Percentiles rank a stretch among this genome's conserved stretches.
Conservation (phyloP, 2,329 filamentous ascomycete genomes). For the Colletotrichum sp. region DNA sequence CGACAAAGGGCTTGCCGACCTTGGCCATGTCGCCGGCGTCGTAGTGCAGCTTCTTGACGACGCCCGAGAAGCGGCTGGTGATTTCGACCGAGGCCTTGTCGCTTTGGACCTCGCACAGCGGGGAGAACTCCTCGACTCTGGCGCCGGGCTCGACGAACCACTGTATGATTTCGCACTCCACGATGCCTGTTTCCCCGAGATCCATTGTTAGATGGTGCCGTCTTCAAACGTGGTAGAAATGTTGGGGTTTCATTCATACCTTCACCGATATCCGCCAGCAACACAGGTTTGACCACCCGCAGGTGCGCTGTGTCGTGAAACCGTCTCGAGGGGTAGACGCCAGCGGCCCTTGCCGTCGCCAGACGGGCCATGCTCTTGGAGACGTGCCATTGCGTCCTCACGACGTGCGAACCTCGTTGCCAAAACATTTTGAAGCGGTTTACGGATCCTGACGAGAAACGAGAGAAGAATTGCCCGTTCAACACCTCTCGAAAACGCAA, state of each 20-base stretch:
- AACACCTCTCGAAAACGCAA: background rate
- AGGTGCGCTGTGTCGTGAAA: slow-evolving; percentile 57
- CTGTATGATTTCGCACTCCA: slow-evolving; percentile 98
- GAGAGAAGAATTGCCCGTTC: background rate
- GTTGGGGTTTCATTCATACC: slow-evolving; percentile 48
- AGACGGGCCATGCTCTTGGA: slow-evolving; percentile 44
- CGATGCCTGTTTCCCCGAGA: slow-evolving; percentile 71
- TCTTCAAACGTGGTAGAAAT: background rate
- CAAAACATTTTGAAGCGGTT: slow-evolving; percentile 54
- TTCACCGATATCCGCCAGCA: slow-evolving; percentile 87
- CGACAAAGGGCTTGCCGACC: slow-evolving; percentile 91
- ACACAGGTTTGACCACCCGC: slow-evolving; percentile 75
- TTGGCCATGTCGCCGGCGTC: slow-evolving; percentile 96
- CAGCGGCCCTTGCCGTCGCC: slow-evolving; percentile 34
- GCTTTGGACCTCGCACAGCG: slow-evolving; percentile 96
- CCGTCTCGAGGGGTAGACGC: slow-evolving; percentile 40
- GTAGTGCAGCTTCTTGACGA: slow-evolving; percentile 96
- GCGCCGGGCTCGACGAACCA: slow-evolving; percentile 99
- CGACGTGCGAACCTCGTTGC: slow-evolving; percentile 53
- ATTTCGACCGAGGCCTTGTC: slow-evolving; percentile 94
- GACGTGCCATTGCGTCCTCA: slow-evolving; percentile 56
- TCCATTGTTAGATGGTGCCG: slow-evolving; percentile 21
- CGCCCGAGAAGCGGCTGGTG: slow-evolving; percentile 91
- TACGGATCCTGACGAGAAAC: background rate
- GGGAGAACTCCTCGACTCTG: slow-evolving; percentile 96